Percentiles rank a stretch among this genome's conserved stretches.
phyloP scores from a whole-genome alignment of 768 basidiomycete genomes.

The Termitomyces sp. region DNA sequence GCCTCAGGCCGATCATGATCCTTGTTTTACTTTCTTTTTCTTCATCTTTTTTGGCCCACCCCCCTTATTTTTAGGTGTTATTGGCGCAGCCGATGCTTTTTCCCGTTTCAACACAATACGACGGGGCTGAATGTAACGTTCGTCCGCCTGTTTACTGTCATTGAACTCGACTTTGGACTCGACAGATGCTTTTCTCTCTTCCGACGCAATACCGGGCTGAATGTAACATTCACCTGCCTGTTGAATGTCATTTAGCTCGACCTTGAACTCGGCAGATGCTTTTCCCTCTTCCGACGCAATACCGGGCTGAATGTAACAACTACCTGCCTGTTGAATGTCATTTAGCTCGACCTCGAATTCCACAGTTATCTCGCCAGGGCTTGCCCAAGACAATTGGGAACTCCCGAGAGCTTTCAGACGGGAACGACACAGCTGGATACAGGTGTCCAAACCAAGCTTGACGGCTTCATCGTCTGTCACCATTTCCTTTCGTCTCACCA shows the following conservation, averaged over 20 bases:
- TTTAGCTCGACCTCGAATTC: neutral
- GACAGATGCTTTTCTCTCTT: no score
- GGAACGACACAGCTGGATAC: neutral
- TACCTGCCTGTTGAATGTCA: neutral
- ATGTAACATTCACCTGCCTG: neutral
- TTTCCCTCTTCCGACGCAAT: neutral
- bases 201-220: neutral
- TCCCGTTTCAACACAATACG: no score
- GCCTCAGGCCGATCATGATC: no score
- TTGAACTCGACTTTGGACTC: no score
- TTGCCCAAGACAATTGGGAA: neutral
- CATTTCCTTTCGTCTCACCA: neutral
- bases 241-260: neutral
- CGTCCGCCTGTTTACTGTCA: no score
- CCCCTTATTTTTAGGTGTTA: neutral
- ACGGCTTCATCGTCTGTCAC: neutral
- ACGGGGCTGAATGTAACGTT: no score
- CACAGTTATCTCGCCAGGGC: neutral
- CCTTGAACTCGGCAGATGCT: neutral
- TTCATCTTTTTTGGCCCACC: no score
- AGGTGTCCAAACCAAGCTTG: neutral
- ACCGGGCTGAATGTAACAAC: neutral
- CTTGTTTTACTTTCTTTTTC: no score
- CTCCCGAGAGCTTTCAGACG: neutral
- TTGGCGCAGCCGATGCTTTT: no score